A percentile compares a stretch with the other conserved stretches of the same genome.
phyloP scores from a whole-genome alignment of 1,284 basidiomycete genomes.

The Cryptococcus deneoformans region DNA sequence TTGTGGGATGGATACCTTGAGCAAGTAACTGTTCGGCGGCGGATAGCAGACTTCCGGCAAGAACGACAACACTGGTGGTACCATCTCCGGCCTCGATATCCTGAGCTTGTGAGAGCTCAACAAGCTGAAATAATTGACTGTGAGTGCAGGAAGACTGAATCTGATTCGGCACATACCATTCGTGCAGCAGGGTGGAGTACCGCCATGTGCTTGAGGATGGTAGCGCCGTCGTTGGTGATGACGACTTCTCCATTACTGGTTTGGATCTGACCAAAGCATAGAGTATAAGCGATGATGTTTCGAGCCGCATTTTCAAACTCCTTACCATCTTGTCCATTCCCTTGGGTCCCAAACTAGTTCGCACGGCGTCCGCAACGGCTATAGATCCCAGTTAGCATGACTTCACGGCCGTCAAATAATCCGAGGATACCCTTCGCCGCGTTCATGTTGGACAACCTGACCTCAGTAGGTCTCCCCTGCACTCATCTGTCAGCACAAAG shows the following conservation, averaged over 20 bases:
- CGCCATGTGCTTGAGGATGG: constrained; percentile 95
- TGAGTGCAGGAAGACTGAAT: neutral
- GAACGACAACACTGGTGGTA: constrained; percentile 97
- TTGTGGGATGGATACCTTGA: constrained; percentile 97
- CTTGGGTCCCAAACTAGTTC: constrained; percentile 94
- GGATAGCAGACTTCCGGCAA: constrained; percentile 88
- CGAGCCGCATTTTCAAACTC: constrained; percentile 3
- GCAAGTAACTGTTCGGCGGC: constrained; percentile 96
- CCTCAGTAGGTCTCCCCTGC: constrained; percentile 61
- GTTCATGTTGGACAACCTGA: constrained; percentile 91
- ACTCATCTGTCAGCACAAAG: neutral
- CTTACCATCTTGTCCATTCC: constrained; percentile 99
- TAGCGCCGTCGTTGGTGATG: constrained; percentile 99
- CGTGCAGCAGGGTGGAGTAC: constrained; percentile 97
- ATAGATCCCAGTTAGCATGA: neutral
- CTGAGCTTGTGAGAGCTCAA: constrained; percentile 96
- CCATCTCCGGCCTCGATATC: constrained; percentile 99
- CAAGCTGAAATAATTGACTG: constrained; percentile 59
- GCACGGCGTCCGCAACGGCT: constrained; percentile 97
- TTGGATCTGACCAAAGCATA: constrained; percentile 69
- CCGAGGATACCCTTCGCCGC: constrained; percentile 79
- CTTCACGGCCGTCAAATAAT: neutral
- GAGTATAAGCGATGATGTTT: neutral
- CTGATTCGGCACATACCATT: constrained; percentile 63
- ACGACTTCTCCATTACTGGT: constrained; percentile 95